These are phyloP conservation scores for Onygenales sp. DNA, from an alignment of 2,329 filamentous ascomycete species.

Conservation along the genomic window DNA sequence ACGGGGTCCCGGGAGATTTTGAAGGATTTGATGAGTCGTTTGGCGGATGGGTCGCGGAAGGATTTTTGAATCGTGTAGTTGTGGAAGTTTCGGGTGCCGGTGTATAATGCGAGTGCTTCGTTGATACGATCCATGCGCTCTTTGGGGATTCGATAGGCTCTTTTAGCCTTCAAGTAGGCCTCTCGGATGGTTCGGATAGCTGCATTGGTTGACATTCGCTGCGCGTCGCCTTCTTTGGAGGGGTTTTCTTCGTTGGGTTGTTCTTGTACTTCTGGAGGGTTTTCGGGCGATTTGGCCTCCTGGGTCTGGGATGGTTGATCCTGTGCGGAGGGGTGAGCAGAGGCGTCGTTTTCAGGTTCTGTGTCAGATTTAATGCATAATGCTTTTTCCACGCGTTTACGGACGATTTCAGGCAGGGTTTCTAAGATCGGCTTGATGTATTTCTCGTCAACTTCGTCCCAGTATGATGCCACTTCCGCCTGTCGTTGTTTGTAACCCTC, in stretches of 20 bases:
- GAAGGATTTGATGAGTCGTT: conserved; percentile 89
- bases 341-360: conserved; percentile 7
- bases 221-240: conserved; percentile 8
- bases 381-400: conserved; percentile 30
- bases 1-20: conserved; percentile 65
- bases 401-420: conserved; percentile 31
- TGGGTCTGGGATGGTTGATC: neutral
- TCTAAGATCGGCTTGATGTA: conserved; percentile 61
- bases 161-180: conserved; percentile 73
- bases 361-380: conserved; percentile 24
- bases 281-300: neutral
- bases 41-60: conserved; percentile 69
- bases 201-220: conserved; percentile 44
- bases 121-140: conserved; percentile 67
- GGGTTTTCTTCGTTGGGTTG: conserved; percentile 15
- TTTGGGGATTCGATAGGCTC: conserved; percentile 69
- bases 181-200: conserved; percentile 67
- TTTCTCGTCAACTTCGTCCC: conserved; percentile 71
- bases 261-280: conserved; percentile 12
- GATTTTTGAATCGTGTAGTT: conserved; percentile 95
- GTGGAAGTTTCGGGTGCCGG: conserved; percentile 86
- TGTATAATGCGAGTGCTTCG: conserved; percentile 61
- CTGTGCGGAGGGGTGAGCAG: conserved; percentile 5
- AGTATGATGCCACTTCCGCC: conserved; percentile 70
- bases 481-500: conserved; percentile 61